Evolutionary conservation across 1,139 yeast genomes (phyloP).

Genomic region (Hansenula sp.): DNA sequence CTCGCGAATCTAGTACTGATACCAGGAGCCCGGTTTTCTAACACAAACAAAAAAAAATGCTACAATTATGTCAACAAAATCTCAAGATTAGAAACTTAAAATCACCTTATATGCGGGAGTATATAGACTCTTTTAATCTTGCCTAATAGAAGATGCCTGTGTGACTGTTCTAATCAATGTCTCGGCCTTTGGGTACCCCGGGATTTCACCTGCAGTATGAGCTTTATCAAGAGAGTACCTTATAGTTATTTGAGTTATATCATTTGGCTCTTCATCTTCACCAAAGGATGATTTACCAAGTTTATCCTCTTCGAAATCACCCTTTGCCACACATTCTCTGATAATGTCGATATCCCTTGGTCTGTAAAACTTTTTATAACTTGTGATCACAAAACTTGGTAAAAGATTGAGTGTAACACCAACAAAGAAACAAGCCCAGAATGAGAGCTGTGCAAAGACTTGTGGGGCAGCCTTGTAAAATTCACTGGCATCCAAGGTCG

Average conservation of each 20-base stretch:
- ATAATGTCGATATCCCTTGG: conserved; percentile 86
- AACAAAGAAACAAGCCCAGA: conserved; percentile 78
- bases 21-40: too few species aligned
- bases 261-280: conserved; percentile 24
- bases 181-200: conserved; percentile 16
- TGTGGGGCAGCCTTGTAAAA: conserved; percentile 77
- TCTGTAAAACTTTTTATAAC: conserved; percentile 52
- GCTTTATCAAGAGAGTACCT: conserved; percentile 15
- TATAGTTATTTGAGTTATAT: conserved; percentile 1
- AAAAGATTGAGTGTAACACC: conserved; percentile 70
- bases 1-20: too few species aligned
- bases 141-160: conserved; percentile 52
- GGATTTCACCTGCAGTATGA: conserved; percentile 13
- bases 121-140: too few species aligned
- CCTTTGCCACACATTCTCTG: conserved; percentile 65
- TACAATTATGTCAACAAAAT: too few species aligned
- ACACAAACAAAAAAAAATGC: too few species aligned
- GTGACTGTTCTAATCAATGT: conserved; percentile 29
- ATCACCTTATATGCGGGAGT: too few species aligned
- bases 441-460: conserved; percentile 65
- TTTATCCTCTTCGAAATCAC: conserved; percentile 53
- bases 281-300: conserved; percentile 41
- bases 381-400: conserved; percentile 72
- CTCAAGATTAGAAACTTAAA: too few species aligned
- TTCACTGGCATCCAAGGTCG: conserved; percentile 53